Base-by-base conservation (phyloP, 768 basidiomycete genomes). In the Boletus fagicola region DNA sequence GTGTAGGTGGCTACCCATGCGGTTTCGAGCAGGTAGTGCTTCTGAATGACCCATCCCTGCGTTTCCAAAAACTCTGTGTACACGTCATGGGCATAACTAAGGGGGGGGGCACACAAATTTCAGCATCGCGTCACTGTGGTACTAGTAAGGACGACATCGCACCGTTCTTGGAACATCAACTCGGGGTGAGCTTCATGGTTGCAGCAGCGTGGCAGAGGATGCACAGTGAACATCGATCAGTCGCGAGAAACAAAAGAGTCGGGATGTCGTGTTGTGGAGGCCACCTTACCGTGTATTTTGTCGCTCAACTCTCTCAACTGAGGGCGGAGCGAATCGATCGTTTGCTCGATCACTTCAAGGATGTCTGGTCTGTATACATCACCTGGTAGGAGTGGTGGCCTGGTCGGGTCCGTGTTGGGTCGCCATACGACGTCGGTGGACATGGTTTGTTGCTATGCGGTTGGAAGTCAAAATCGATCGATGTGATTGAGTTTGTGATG, bases 1-100 rank as follows among this genome's bases (percentile, higher is more conserved):
- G 78, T 74, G 62, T 82, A 92, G 2, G 78, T 80, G 0, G 91
- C 91, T n/a, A 79, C 76, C 90, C 90, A 93, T 3, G 89, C 90
- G 0, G 90, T 93, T 31, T 83, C 78, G 24, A 93, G 75, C 39
- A 80, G 76, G 63, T 85, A 81, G 45, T 90, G 80, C 57, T 72
- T 78, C 36, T 79, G 80, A 24, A 92, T 85, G 26, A 78, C 68
- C 67, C 88, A 92, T 1, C 86, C 88, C 28, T 84, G 83, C 49
- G 77, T 77, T 52, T 72, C 75, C 79, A 93, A 79, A 70, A 90
- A 92, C 0, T 70, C 68, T 1, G 90, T 87, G 16, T 90, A 79
- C 2, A 74, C 77, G 59, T 91, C 85, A 61, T 92, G 90, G 0
- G 90, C 85, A 73, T 86, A 76, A 47, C 88, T 91, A 36, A 24